These are phyloP conservation scores for Termitomyces sp. DNA, from an alignment of 768 basidiomycete species.

Conservation along the genomic window DNA sequence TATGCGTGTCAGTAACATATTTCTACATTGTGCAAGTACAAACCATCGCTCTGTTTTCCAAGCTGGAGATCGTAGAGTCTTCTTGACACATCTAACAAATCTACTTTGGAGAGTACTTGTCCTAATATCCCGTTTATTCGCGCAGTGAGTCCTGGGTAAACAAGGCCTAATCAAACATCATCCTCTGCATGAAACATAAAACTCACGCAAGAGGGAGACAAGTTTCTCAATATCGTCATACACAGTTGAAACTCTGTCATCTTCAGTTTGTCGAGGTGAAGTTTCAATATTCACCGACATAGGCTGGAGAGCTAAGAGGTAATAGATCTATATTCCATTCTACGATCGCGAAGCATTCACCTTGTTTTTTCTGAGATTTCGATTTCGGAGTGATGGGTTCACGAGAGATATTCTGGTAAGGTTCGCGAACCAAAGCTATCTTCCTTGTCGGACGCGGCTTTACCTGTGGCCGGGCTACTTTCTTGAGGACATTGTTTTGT, in stretches of 20 bases:
- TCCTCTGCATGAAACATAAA: background rate
- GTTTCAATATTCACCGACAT: conserved; percentile 22
- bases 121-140: conserved; percentile 68
- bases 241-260: conserved; percentile 5
- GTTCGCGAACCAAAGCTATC: conserved; percentile 13
- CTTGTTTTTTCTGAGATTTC: conserved; percentile 35
- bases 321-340: background rate
- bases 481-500: conserved; percentile 16
- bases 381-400: conserved; percentile 39
- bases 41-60: conserved; percentile 43
- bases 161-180: background rate
- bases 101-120: conserved; percentile 58
- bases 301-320: conserved; percentile 21
- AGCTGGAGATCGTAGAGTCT: conserved; percentile 48
- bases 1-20: background rate
- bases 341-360: conserved; percentile 7
- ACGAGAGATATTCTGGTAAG: background rate
- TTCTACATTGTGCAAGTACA: background rate
- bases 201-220: conserved; percentile 49
- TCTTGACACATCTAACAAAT: conserved; percentile 57
- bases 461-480: conserved; percentile 1
- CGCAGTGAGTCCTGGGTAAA: conserved; percentile 42
- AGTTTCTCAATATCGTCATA: conserved; percentile 39
- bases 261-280: conserved; percentile 20
- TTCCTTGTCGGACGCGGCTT: conserved; percentile 12